Base-by-base conservation (phyloP, 139 green algal genomes). In the Yamagishiella unicocca region DNA sequence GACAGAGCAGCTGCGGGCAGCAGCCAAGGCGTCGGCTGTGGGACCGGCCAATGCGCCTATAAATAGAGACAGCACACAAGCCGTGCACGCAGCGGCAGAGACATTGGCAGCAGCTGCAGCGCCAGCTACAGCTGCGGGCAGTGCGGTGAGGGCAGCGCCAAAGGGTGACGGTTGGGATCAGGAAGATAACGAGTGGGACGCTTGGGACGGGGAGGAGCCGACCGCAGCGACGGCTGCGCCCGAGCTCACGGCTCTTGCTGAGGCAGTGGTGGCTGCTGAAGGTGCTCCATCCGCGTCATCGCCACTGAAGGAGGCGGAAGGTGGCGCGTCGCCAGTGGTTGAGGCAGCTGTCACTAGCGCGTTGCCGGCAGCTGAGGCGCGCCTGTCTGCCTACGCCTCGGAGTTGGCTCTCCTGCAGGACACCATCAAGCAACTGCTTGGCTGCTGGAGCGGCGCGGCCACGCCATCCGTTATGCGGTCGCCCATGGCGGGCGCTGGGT, bases 331-430 rank as follows among this genome's bases (percentile, higher is more conserved):
- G n/a, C n/a, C n/a, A n/a, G n/a, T n/a, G n/a, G n/a, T n/a, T n/a
- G n/a, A n/a, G n/a, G n/a, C n/a, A n/a, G n/a, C n/a, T n/a, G n/a
- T n/a, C n/a, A n/a, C n/a, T n/a, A n/a, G 19, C 58, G 14, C 58
- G 19, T 40, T 77, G 25, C 38, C 70, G 24, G 76, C 37, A 21
- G 77, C 77, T 0, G 55, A 74, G 37, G 58, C 58, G 27, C n/a
- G 46, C 2, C 46, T 82, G n/a, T 14, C 74, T 1, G 74, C 74
- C 17, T 84, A 74, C 25, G 77, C 33, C 4, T 62, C 54, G 9
- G 54, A 82, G 54, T 54, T 78, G 31, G n/a, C 68, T 24, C 61
- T 71, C 14, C 42, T 81, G 84, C 74, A 85, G 38, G 55, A 7
- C 22, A 73, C 77, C 7, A 40, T 84, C 6, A 37, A 55, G 55